Base-by-base conservation (phyloP, 2,329 filamentous ascomycete genomes). In the Penicillium sp. region DNA sequence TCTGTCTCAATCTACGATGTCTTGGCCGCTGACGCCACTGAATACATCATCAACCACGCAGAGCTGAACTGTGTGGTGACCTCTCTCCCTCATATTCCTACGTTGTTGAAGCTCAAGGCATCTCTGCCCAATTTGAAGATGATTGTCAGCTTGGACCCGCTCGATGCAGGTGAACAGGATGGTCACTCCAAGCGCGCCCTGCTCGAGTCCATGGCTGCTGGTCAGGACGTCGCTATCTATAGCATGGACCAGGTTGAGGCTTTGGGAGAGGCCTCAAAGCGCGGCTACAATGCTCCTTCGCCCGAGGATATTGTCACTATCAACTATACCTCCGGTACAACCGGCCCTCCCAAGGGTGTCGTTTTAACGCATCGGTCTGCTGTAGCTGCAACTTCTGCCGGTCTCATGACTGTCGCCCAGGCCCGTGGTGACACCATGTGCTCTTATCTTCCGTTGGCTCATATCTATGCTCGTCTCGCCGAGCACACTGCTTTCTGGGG, bases 1-100 rank as follows among this genome's bases (percentile, higher is more conserved):
- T 89, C 88, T 21, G 91, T 99, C 50, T 96, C 93, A 5, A 86
- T 99, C 46, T 99, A 99, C 78, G 94, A 97, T 73, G 96, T 93
- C 12, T 83, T 99, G 5, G 93, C 93, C 9, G 87, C 93, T 12
- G 90, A 96, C 61, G 85, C 92, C 2, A 92, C 89, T 52, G 91
- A 97, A 75, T 97, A 89, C 76, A 96, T 99, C 73, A 88, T 97
- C 76, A 95, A 95, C 74, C 93, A 97, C 71, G 85, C 90, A 49
- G 81, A 86, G 57, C 77, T 97, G 51, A 73, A 80, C 53, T 89
- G 86, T 65, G 84, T 97, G 36, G 85, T 88, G 57, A 86, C 89
- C 53, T 91, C 89, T 26, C 78, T 96, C 42, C 84, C 85, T 41
- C 92, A 96, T 67, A 85, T 96, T 48, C 86, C 90, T 1, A 83